Conservation (phyloP, 306 rosid species). For the Trichosanthes cucumerina region DNA sequence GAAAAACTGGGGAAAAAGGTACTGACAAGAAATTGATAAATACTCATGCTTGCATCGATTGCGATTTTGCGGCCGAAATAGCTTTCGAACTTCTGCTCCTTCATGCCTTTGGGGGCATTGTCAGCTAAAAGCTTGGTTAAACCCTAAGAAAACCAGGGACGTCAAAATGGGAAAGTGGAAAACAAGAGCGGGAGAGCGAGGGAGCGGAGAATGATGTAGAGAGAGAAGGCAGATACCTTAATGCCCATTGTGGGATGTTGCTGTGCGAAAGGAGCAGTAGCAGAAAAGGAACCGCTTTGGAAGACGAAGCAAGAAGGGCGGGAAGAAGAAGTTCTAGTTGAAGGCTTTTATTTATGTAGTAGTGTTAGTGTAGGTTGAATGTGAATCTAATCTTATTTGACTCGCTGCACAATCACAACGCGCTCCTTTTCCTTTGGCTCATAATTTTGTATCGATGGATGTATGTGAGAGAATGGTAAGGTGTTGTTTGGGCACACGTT, state of each 20-base stretch:
- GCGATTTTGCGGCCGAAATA: slow-evolving; percentile 94
- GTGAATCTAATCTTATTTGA: too few species aligned
- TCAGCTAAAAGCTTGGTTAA: slow-evolving; percentile 96
- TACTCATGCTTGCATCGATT: slow-evolving; percentile 97
- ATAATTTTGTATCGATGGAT: too few species aligned
- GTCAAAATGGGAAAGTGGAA: not conserved
- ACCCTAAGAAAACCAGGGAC: slow-evolving; percentile 43
- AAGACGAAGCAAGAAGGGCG: not conserved
- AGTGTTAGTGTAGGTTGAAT: not conserved
- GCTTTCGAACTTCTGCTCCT: slow-evolving; percentile 86
- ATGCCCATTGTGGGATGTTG: slow-evolving; percentile 41
- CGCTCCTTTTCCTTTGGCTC: too few species aligned
- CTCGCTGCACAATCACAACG: too few species aligned
- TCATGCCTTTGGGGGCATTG: slow-evolving; percentile 87
- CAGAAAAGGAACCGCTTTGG: not conserved
- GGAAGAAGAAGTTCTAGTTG: not conserved
- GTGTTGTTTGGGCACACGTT: too few species aligned
- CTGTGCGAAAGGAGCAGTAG: not conserved
- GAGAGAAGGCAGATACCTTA: slow-evolving; percentile 36
- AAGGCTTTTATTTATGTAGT: not conserved
- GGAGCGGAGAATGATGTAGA: not conserved
- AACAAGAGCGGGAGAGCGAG: not conserved
- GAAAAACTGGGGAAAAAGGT: not conserved
- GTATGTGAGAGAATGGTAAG: too few species aligned
- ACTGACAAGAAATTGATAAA: slow-evolving; percentile 83